Percentiles rank a stretch among this genome's conserved stretches.
phyloP scores from a whole-genome alignment of 179 eudicot species.

The Dionaea muscipula region DNA sequence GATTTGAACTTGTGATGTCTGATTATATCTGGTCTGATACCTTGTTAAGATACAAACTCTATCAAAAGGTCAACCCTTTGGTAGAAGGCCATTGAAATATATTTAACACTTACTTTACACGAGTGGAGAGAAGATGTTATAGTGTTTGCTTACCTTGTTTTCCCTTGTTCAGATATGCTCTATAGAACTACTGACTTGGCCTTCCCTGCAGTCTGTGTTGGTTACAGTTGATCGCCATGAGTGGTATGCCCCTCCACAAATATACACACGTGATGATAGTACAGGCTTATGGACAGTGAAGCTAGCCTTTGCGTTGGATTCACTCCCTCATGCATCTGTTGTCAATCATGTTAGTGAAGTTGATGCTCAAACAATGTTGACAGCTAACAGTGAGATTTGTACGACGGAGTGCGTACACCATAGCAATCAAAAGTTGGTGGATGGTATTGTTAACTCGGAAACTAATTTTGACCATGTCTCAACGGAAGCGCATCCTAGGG shows the following conservation, averaged over 20 bases:
- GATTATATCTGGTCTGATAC: too few relatives aligned
- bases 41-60: too few relatives aligned
- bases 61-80: too few relatives aligned
- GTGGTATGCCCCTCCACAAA: conserved; percentile 87
- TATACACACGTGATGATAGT: conserved; percentile 72
- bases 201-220: conserved; percentile 70
- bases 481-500: conserved; percentile 33
- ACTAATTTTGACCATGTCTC: conserved; percentile 40
- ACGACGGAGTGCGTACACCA: conserved; percentile 38
- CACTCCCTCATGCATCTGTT: conserved; percentile 37
- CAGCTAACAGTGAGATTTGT: conserved; percentile 26
- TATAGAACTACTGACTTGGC: neutral
- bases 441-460: conserved; percentile 51
- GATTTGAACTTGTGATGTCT: too few relatives aligned
- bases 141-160: neutral
- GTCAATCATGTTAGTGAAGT: conserved; percentile 16
- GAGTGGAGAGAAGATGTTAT: neutral
- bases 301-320: conserved; percentile 51
- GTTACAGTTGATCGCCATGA: conserved; percentile 94
- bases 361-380: conserved; percentile 20
- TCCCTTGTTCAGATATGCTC: neutral
- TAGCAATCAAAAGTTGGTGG: conserved; percentile 28
- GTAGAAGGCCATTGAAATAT: too few relatives aligned
- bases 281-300: conserved; percentile 61
- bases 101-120: too few relatives aligned